Conservation (phyloP, 2,329 filamentous ascomycete species). For the Colletotrichum truncatum region DNA sequence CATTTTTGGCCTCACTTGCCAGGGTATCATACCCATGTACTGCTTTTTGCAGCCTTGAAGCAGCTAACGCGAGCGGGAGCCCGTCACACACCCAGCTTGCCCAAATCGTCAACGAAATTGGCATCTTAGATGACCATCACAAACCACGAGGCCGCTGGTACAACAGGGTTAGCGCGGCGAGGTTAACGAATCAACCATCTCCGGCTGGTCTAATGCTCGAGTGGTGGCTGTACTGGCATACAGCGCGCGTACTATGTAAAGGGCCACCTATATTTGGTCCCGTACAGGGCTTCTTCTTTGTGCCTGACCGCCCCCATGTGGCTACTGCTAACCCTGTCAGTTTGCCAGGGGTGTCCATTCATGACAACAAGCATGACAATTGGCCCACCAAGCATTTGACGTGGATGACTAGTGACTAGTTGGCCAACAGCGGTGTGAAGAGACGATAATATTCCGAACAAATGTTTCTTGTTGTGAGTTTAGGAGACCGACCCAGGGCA, state of each 20-base stretch:
- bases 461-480: slow-evolving; percentile 6
- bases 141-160: slow-evolving; percentile 16
- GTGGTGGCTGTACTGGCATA: slow-evolving; percentile 11
- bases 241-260: slow-evolving; percentile 19
- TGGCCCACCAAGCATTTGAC: slow-evolving; percentile 15
- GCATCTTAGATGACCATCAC: slow-evolving; percentile 13
- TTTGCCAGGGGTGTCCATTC: slow-evolving; percentile 13
- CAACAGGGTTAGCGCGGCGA: slow-evolving; percentile 5
- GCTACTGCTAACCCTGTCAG: slow-evolving; percentile 13
- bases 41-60: slow-evolving; percentile 12
- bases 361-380: neutral
- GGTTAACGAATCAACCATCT: neutral
- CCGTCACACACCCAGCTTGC: slow-evolving; percentile 21
- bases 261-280: slow-evolving; percentile 11
- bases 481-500: neutral
- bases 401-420: slow-evolving; percentile 13
- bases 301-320: slow-evolving; percentile 15
- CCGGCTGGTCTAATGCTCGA: neutral
- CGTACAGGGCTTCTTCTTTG: slow-evolving; percentile 14
- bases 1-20: slow-evolving; percentile 29
- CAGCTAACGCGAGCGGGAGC: slow-evolving; percentile 6
- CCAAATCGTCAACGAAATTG: slow-evolving; percentile 9
- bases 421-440: slow-evolving; percentile 21
- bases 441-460: slow-evolving; percentile 21
- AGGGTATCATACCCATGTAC: slow-evolving; percentile 22